Evolutionary conservation across 768 basidiomycete genomes (phyloP), one percentile per base, ranked within the genome.

Genomic region (Russula abietina): DNA sequence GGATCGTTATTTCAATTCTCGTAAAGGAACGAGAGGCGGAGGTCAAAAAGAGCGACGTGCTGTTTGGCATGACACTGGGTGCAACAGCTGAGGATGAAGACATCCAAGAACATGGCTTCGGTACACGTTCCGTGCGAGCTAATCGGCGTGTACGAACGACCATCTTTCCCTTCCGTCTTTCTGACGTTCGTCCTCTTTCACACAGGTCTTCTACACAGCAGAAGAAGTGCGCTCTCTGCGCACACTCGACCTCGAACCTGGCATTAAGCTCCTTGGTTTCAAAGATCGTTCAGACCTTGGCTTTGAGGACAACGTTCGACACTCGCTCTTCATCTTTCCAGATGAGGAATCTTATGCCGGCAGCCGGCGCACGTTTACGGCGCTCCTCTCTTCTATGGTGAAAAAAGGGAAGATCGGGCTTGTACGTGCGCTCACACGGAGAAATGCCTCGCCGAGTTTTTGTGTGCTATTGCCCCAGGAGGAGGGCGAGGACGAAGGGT

Each of bases 261-360:
- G 87, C 12, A 83, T 99, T 71, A 93, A 88, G 73, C 84, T 99
- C 5, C 84, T 99, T 28, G 97, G 97, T 5, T 98, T 98, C 78
- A 93, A 94, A 71, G 79, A 87, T 57, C 80, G 80, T 14, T 73
- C 73, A 6, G 80, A 88, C 65, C 79, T 98, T 1, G 75, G 75
- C 1, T 89, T 95, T 67, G 89, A 94, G 71, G 92, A 98, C 71
- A 96, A 95, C 67, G 74, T 97, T 70, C 96, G 93, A 70, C 94
- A 98, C 74, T 88, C 94, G 0, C 74, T 84, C 51, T 98, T 98
- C 72, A 83, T 98, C 59, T 91, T 92, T 72, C 97, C 97, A 0
- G 87, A 95, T 69, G 97, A 99, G 72, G 76, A 91, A 87, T 73
- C 82, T 32, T 96, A 88, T 74, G 83, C 91, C 10, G 97, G 97